These are phyloP conservation scores for Lasiodiplodia gonubiensis DNA, from an alignment of 2,329 filamentous ascomycete genomes.

Conservation along the genomic window DNA sequence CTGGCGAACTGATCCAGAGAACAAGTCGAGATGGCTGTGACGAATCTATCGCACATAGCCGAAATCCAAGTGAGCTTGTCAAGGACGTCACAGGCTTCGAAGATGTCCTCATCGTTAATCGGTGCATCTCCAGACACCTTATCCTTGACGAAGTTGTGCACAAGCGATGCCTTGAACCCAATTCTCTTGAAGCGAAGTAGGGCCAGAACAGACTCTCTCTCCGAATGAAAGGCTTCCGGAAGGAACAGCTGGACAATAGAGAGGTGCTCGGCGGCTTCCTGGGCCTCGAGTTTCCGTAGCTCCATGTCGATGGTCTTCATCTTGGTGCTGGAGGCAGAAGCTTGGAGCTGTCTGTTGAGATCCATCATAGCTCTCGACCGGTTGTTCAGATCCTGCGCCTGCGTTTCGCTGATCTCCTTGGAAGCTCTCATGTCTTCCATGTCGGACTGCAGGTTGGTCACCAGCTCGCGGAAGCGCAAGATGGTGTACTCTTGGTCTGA, in stretches of 20 bases:
- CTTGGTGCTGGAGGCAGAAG: conserved; percentile 88
- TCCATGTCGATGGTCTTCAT: conserved; percentile 94
- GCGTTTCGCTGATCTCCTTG: conserved; percentile 88
- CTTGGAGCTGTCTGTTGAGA: conserved; percentile 90
- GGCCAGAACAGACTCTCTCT: conserved; percentile 83
- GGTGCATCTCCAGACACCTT: conserved; percentile 69
- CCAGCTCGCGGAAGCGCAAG: conserved; percentile 85
- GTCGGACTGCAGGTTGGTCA: conserved; percentile 82
- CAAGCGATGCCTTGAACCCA: conserved; percentile 82
- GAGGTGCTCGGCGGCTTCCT: conserved; percentile 87
- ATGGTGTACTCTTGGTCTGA: conserved; percentile 92
- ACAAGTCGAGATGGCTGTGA: conserved; percentile 78
- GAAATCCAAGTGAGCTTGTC: conserved; percentile 87
- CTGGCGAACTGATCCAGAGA: conserved; percentile 77
- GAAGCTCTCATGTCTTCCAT: conserved; percentile 91
- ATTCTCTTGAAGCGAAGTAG: conserved; percentile 87
- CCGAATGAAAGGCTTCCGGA: conserved; percentile 28
- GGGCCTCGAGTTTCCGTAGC: conserved; percentile 81
- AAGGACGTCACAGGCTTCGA: conserved; percentile 79
- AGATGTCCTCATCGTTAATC: conserved; percentile 76
- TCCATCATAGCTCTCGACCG: conserved; percentile 96
- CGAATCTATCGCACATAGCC: conserved; percentile 82
- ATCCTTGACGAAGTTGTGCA: conserved; percentile 80
- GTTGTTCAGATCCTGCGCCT: conserved; percentile 87
- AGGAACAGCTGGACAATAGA: conserved; percentile 84